phyloP scores from a whole-genome alignment of 2,329 filamentous ascomycete species.

The Drechslerella coelobrocha region DNA sequence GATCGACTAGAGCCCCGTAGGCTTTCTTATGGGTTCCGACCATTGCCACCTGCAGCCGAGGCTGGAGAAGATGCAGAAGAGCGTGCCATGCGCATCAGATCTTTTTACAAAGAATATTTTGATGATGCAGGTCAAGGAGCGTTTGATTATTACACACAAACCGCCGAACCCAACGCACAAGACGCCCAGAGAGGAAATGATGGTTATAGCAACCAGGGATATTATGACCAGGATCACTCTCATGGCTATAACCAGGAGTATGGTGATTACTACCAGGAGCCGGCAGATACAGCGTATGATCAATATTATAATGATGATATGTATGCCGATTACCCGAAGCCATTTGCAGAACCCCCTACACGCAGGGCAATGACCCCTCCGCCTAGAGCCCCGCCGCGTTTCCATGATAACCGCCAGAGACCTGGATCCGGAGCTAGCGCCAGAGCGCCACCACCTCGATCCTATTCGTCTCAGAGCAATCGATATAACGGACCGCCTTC shows the following conservation, averaged over 20 bases:
- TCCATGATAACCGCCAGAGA: constrained; percentile 58
- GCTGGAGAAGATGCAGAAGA: constrained; percentile 87
- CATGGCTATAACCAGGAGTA: constrained; percentile 45
- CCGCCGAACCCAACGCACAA: constrained; percentile 10
- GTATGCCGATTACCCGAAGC: constrained; percentile 65
- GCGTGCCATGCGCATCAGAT: constrained; percentile 93
- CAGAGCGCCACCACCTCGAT: constrained; percentile 51
- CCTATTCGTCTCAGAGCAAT: constrained; percentile 62
- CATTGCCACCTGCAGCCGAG: constrained; percentile 84
- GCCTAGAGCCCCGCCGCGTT: constrained; percentile 65
- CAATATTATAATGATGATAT: constrained; percentile 69
- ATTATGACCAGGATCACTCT: constrained; percentile 52
- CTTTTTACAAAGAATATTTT: constrained; percentile 99
- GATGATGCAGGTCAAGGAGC: constrained; percentile 67
- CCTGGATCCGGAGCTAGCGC: constrained; percentile 53
- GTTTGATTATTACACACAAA: constrained; percentile 39
- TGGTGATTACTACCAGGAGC: constrained; percentile 73
- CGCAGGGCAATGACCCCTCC: constrained; percentile 96
- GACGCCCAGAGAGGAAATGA: constrained; percentile 5
- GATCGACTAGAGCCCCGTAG: constrained; percentile 67
- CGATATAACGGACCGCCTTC: constrained; percentile 56
- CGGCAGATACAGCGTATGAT: constrained; percentile 52
- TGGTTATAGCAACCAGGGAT: constrained; percentile 57
- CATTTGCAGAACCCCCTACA: constrained; percentile 82
- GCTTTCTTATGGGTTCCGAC: constrained; percentile 76